Evolutionary conservation across 2,329 filamentous ascomycete species (phyloP).

Genomic region (Apiospora hydei): DNA sequence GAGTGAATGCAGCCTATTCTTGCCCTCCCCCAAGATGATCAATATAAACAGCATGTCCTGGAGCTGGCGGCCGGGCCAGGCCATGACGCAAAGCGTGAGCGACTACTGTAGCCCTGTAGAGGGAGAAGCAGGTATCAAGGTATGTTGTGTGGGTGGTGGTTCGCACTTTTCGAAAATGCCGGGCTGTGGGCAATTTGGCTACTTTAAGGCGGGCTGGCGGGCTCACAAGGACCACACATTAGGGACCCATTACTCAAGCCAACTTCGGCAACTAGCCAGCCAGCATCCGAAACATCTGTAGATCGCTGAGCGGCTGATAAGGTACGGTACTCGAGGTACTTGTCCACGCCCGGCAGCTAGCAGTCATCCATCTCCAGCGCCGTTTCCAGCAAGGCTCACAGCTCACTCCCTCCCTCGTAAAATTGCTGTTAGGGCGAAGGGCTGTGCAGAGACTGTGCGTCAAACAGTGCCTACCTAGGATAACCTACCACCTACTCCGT

Average conservation of each 20-base stretch:
- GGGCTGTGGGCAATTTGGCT: slow-evolving; percentile 3
- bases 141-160: not conserved
- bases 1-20: not conserved
- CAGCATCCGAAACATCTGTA: slow-evolving; percentile 18
- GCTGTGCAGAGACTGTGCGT: not conserved
- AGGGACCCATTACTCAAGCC: slow-evolving; percentile 12
- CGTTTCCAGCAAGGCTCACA: not conserved
- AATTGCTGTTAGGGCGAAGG: not conserved
- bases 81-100: slow-evolving; percentile 9
- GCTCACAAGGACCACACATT: slow-evolving; percentile 5
- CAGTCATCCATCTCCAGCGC: not conserved
- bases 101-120: not conserved
- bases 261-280: slow-evolving; percentile 15
- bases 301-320: slow-evolving; percentile 7
- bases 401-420: not conserved
- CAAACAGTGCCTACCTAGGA: not conserved
- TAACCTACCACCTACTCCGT: not conserved
- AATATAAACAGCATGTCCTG: not conserved
- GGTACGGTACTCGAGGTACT: not conserved
- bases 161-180: slow-evolving; percentile 18
- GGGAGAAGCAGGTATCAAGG: not conserved
- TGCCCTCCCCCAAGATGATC: not conserved
- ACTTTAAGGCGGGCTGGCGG: not conserved
- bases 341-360: slow-evolving; percentile 11
- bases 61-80: not conserved